Evolutionary conservation across 2,329 filamentous ascomycete genomes (phyloP), one percentile per base, ranked within the genome.

Genomic region (Colletotrichum siamense): DNA sequence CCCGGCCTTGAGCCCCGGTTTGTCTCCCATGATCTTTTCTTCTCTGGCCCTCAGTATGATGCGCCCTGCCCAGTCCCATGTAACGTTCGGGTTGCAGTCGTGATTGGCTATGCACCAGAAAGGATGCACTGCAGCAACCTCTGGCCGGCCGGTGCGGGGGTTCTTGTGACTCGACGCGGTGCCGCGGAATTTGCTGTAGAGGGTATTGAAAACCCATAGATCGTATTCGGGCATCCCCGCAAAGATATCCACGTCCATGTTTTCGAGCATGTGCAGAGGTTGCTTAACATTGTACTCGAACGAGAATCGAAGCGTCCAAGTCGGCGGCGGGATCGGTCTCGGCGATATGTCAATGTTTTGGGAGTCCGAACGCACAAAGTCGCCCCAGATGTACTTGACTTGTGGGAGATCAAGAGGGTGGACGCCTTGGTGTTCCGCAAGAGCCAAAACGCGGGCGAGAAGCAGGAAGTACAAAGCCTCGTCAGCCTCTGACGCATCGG

Each of bases 71-170:
- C 96, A 98, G 81, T 98, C 95, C 97, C 97, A 99, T 5, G 91
- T 91, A 52, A 99, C 96, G 83, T 98, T 98, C 10, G 97, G 97
- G 82, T 98, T 93, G 85, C 97, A 99, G 83, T 96, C 95, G 83
- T 99, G 97, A 82, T 99, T 99, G 32, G 96, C 96, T 34, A 99
- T 89, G 85, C 96, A 99, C 96, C 97, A 99, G 80, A 98, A 92
- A 3, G 96, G 96, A 85, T 99, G 96, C 32, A 99, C 96, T 32
- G 96, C 96, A 32, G 95, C 95, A 6, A 98, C 94, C 81, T 99
- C 97, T 0, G 97, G 96, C 12, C 95, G 92, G 5, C 96, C 95
- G 78, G 96, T 95, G 79, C 91, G 91, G 0, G 90, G 90, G 77
- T 92, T 95, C 79, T 97, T 93, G 52, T 95, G 91, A 6, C 96